These are phyloP conservation scores for Peronospora farinosa DNA, from an alignment of 352 stramenopile species.

Conservation along the genomic window DNA sequence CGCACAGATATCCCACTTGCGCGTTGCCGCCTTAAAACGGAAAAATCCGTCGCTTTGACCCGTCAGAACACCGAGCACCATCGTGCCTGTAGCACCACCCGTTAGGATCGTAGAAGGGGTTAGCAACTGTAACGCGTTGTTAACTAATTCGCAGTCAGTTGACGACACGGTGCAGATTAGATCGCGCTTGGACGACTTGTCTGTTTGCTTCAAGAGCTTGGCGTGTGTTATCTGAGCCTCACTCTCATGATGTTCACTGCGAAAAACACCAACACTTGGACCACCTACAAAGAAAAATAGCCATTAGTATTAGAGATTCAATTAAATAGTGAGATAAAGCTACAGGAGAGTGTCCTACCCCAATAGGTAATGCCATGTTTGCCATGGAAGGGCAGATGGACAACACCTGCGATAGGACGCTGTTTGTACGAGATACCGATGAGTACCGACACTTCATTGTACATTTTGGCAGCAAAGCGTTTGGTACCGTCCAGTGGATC, in stretches of 20 bases:
- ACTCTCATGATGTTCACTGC: conserved; percentile 27
- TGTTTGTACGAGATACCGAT: conserved; percentile 64
- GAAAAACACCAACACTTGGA: conserved; percentile 46
- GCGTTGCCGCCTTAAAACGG: conserved; percentile 59
- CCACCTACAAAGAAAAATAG: conserved; percentile 34
- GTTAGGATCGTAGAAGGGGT: conserved; percentile 31
- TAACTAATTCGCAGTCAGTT: conserved; percentile 44
- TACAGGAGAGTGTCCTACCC: conserved; percentile 25
- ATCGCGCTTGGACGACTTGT: conserved; percentile 32
- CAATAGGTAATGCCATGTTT: conserved; percentile 52
- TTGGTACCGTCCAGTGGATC: conserved; percentile 76
- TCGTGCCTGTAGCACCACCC: conserved; percentile 65
- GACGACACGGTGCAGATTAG: conserved; percentile 54
- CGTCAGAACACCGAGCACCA: conserved; percentile 60
- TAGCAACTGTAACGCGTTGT: conserved; percentile 36
- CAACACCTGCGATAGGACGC: conserved; percentile 57
- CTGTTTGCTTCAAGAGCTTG: conserved; percentile 18
- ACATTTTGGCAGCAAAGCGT: conserved; percentile 66
- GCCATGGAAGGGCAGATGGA: conserved; percentile 65
- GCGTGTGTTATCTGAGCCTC: conserved; percentile 23
- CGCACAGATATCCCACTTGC: conserved; percentile 77
- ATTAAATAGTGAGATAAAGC: not conserved
- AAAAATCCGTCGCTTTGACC: conserved; percentile 63
- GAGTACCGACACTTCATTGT: conserved; percentile 73
- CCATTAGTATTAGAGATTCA: conserved; percentile 1